phyloP scores from a whole-genome alignment of 2,329 filamentous ascomycete species.

The Pseudocercospora vitis region DNA sequence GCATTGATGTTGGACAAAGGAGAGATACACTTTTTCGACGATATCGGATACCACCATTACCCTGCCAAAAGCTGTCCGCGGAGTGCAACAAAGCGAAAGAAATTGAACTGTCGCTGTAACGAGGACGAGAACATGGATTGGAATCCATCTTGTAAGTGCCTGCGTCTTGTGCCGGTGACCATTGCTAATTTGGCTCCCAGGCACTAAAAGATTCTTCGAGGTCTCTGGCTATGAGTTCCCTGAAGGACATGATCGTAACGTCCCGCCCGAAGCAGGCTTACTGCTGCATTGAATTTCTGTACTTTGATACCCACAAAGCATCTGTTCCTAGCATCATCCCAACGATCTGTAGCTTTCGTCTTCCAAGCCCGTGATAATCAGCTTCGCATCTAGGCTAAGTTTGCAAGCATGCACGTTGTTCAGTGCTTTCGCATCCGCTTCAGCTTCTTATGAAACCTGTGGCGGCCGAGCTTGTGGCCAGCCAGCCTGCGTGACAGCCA shows the following conservation, averaged over 20 bases:
- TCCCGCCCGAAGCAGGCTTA: background rate
- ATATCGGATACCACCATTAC: conserved; percentile 7
- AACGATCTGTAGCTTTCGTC: too few species aligned
- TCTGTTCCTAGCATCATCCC: too few species aligned
- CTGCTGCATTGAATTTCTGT: conserved; percentile 1
- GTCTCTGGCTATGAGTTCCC: conserved; percentile 4
- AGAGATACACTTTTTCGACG: conserved; percentile 9
- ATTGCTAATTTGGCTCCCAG: background rate
- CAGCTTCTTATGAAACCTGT: too few species aligned
- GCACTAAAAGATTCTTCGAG: conserved; percentile 5
- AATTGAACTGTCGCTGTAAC: conserved; percentile 4
- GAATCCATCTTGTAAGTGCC: conserved; percentile 2
- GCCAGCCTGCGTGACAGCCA: too few species aligned
- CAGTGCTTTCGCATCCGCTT: too few species aligned
- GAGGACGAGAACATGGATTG: conserved; percentile 1
- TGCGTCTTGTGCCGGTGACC: too few species aligned
- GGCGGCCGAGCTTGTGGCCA: too few species aligned
- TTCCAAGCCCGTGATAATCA: too few species aligned
- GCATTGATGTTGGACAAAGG: conserved; percentile 4
- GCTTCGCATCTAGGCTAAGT: too few species aligned
- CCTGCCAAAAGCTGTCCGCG: conserved; percentile 3
- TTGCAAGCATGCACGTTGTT: too few species aligned
- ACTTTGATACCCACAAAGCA: too few species aligned
- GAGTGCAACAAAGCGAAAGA: background rate
- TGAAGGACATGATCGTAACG: conserved; percentile 1